phyloP scores from a whole-genome alignment of 169 alveolate species.

The Cryptosporidium ubiquitum region DNA sequence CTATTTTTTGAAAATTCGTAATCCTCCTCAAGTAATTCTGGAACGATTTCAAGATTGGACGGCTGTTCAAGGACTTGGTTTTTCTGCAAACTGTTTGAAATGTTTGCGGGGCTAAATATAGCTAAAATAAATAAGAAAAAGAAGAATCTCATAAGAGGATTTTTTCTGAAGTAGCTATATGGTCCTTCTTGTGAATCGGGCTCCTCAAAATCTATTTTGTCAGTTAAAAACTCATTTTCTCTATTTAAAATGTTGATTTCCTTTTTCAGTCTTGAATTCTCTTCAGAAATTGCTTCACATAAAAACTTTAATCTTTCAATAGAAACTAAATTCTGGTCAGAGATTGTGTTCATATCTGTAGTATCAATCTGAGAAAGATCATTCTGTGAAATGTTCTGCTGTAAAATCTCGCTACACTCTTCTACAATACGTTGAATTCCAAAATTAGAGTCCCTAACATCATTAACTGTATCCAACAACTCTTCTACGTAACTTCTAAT shows the following conservation, averaged over 20 bases:
- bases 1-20: background rate
- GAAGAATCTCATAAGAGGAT: slow-evolving; percentile 10
- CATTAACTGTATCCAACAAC: slow-evolving; percentile 59
- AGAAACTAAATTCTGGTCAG: background rate
- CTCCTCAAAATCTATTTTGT: background rate
- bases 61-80: background rate
- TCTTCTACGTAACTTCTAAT: slow-evolving; percentile 60
- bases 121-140: slow-evolving; percentile 1
- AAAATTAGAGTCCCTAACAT: slow-evolving; percentile 20
- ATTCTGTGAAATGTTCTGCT: background rate
- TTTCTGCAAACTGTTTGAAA: background rate
- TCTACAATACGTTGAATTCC: slow-evolving; percentile 27
- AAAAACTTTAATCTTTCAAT: slow-evolving; percentile 30
- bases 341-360: background rate
- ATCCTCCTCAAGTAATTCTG: background rate
- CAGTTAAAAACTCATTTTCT: background rate
- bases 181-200: background rate
- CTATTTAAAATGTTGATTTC: background rate
- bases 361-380: slow-evolving; percentile 7
- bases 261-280: slow-evolving; percentile 16
- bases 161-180: background rate
- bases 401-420: slow-evolving; percentile 35
- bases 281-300: slow-evolving; percentile 50
- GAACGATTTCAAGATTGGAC: background rate
- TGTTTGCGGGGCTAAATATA: slow-evolving; percentile 2